Evolutionary conservation across 139 green algal genomes (phyloP).

Genomic region (Astrephomene gubernaculifera): DNA sequence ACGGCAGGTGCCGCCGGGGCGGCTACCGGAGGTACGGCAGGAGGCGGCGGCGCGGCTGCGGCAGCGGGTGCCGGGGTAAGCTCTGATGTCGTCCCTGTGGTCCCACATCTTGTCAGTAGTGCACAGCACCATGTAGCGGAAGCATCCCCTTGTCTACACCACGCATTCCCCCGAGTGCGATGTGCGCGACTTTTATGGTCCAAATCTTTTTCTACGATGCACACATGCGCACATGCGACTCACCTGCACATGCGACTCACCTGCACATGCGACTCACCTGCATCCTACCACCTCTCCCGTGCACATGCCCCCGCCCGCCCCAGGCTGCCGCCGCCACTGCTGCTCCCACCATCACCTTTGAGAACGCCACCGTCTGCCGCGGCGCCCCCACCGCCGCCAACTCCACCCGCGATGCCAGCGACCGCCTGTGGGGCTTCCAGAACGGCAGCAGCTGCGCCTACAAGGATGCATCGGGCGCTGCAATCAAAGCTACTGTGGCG

Average conservation of each 20-base stretch:
- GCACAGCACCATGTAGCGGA: neutral
- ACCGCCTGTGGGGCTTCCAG: neutral
- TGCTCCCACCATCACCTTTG: neutral
- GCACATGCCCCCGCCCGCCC: too few relatives aligned
- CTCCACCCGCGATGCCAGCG: neutral
- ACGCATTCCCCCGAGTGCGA: too few relatives aligned
- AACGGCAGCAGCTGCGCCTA: too few relatives aligned
- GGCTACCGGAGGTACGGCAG: neutral
- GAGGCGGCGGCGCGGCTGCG: neutral
- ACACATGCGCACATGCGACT: neutral
- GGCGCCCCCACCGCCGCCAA: neutral
- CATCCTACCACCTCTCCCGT: too few relatives aligned
- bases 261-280: neutral
- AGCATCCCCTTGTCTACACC: too few relatives aligned
- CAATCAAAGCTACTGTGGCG: neutral
- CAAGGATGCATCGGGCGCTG: too few relatives aligned
- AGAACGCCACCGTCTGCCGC: neutral
- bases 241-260: neutral
- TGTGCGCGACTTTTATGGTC: neutral
- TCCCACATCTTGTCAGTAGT: neutral
- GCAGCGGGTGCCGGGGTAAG: neutral
- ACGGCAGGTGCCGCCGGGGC: neutral
- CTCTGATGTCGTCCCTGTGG: neutral
- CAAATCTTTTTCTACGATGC: neutral
- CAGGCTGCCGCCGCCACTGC: neutral